Evolutionary conservation across 2,329 filamentous ascomycete genomes (phyloP), one percentile per base, ranked within the genome.

Genomic region (Beauveria sp.): DNA sequence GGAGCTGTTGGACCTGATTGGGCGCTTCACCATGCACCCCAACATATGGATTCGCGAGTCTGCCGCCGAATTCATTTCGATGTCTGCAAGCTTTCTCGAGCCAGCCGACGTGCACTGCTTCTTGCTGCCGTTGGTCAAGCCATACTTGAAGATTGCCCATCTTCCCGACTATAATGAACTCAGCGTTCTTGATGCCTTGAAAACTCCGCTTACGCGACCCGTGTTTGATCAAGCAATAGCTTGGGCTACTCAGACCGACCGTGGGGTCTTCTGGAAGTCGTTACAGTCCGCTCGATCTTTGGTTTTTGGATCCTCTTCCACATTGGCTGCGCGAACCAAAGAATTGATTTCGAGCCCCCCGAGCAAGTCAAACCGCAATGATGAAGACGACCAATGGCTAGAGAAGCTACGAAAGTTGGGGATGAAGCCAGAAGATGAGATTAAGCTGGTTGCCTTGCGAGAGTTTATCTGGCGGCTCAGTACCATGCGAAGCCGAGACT

Each of bases 371-470:
- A 76, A 83, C 0, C 93, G 87, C 70, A 96, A 93, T 66, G 92
- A 96, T 9, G 93, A 98, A 72, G 95, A 99, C 70, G 92, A 97
- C 65, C 86, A 92, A 67, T 98, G 95, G 93, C 78, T 99, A n/a
- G 80, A 84, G 16, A 89, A 91, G 65, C 76, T 99, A 53, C 85
- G 90, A 56, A 96, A 91, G 65, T 85, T 96, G 48, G 95, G 95
- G 0, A 85, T 99, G 78, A 79, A 81, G 1, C 70, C 80, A 1
- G 93, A 97, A 50, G 93, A 99, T 67, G 95, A 99, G 66, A 85
- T 89, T 70, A 98, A 99, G 73, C 77, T 99, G 2, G 78, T 98
- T 42, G 89, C 88, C 5, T 79, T 99, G 12, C 83, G 90, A 62
- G 93, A 97, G 70, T 98, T 96, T 69, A 90, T 99, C 46, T 96